Conservation (phyloP, 192 early-diverging fungal genomes). For the Coemansia nantahalensis region DNA sequence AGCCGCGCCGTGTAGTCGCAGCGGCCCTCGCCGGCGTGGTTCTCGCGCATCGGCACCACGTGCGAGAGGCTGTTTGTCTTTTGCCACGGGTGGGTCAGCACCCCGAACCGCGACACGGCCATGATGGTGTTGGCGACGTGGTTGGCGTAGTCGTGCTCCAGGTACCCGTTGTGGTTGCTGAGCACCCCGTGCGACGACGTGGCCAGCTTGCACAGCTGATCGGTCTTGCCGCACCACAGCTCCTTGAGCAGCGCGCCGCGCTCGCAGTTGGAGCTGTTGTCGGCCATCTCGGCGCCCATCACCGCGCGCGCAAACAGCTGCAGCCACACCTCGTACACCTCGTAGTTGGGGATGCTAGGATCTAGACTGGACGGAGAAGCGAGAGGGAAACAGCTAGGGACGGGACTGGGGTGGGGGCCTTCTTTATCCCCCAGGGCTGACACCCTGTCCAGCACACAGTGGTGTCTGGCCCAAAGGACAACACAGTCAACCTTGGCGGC, state of each 20-base stretch:
- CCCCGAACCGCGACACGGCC: slow-evolving; percentile 27
- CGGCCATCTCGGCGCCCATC: slow-evolving; percentile 18
- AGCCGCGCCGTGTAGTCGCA: slow-evolving; percentile 18
- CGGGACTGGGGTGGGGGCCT: too few species aligned
- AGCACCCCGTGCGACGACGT: slow-evolving; percentile 29
- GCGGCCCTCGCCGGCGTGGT: slow-evolving; percentile 6
- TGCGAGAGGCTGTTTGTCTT: slow-evolving; percentile 14
- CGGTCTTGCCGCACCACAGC: slow-evolving; percentile 21
- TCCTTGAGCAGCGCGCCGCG: slow-evolving; percentile 21
- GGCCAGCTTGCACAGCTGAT: slow-evolving; percentile 16
- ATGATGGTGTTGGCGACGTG: slow-evolving; percentile 31
- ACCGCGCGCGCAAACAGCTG: slow-evolving; percentile 27
- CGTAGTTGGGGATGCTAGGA: slow-evolving; percentile 38
- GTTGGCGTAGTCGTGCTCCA: slow-evolving; percentile 41
- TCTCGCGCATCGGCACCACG: slow-evolving; percentile 16
- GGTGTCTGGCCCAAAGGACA: too few species aligned
- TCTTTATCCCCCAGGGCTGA: too few species aligned
- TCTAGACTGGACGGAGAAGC: too few species aligned
- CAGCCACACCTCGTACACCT: slow-evolving; percentile 22
- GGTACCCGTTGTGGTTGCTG: slow-evolving; percentile 37
- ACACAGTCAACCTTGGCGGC: too few species aligned
- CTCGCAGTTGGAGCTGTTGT: slow-evolving; percentile 17
- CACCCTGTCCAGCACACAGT: too few species aligned
- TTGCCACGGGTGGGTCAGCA: slow-evolving; percentile 34
- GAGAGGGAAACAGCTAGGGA: too few species aligned